Base-by-base conservation (phyloP, 2,329 filamentous ascomycete genomes). In the Arthrinium phaeospermum region DNA sequence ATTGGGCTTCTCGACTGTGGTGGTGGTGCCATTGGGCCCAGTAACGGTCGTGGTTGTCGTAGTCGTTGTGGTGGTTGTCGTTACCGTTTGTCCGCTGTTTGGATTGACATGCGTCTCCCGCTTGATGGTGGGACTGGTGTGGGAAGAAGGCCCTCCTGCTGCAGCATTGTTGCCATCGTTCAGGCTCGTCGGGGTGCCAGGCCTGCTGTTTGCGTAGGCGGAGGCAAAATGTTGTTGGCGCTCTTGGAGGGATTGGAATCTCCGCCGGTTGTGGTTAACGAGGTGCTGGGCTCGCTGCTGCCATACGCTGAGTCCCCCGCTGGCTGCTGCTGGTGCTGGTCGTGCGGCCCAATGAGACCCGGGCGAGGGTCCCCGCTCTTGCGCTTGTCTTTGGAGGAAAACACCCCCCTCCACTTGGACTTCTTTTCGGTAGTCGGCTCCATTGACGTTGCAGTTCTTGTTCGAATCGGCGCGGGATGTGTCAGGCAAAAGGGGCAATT, bases 41-140 rank as follows among this genome's bases (percentile, higher is more conserved):
- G 74, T 75, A 2, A 74, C 72, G 8, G 74, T 75, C 12, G 74
- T 75, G 5, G 74, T 75, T 1, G 74, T 75, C 3, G 74, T 75
- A 1, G 74, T 75, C 3, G 74, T 75, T 0, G 74, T 75, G 3
- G 74, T 75, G 13, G 74, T 75, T 13, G 74, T 75, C n/a, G 74
- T 75, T 13, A 75, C 27, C 10, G 70, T 73, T 67, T 74, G 74
- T 6, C 74, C 74, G 24, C 68, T 75, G 41, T 37, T 67, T 4
- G 74, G 72, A 47, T 75, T 73, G 16, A 30, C 70, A 12, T 72
- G 69, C 5, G 74, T 75, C 64, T 75, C 72, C 34, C 70, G 69
- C 47, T 41, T 72, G 34, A 75, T 72, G 19, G 72, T 74, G 3
- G 74, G 74, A 34, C 70, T 71, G 8, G 72, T 67, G 68, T 73